Evolutionary conservation across 768 basidiomycete species (phyloP), one percentile per base, ranked within the genome.

Genomic region (Xerocomellus chrysenteron): DNA sequence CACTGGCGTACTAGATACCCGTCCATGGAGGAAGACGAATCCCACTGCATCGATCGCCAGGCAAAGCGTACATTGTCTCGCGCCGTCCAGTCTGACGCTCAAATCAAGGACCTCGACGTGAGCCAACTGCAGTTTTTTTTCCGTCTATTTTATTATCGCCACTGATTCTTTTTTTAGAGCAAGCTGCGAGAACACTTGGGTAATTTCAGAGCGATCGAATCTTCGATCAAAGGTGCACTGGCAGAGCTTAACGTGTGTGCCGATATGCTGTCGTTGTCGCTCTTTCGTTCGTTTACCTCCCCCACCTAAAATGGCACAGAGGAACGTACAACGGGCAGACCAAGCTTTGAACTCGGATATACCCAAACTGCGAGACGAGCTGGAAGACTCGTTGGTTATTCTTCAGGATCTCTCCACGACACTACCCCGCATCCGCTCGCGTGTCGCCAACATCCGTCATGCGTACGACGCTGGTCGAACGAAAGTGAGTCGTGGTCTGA

Each of bases 161-260:
- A 54, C 21, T 21, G 21, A 21, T 21, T 21, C 33, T 21, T 32
- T 55, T 36, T 30, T 21, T 39, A 90, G 88, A 78, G 78, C 50
- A 83, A 81, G 66, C 79, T 92, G 24, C 79, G 85, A 40, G 84
- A 88, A 62, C 82, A 85, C 65, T 74, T 91, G 52, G 85, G 85
- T 63, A 90, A 90, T 65, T 90, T 89, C 52, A 77, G 86, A 52
- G 84, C 86, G 17, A 84, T 91, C 58, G 87, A 91, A 60, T 80
- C 80, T 57, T 79, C 84, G 26, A 76, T 91, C 35, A 83, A 84
- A 58, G 87, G 88, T 50, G 81, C 86, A 5, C 80, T 83, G 52
- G 76, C 73, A 59, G 79, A 78, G 47, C 75, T 91, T 33, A 81
- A 85, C 65, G 90, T 86, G 35, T 70, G 58, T 63, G 32, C 28